A percentile compares a stretch with the other conserved stretches of the same genome.
Conservation (phyloP, 2,329 filamentous ascomycete genomes). For the Clarireedia sp. region DNA sequence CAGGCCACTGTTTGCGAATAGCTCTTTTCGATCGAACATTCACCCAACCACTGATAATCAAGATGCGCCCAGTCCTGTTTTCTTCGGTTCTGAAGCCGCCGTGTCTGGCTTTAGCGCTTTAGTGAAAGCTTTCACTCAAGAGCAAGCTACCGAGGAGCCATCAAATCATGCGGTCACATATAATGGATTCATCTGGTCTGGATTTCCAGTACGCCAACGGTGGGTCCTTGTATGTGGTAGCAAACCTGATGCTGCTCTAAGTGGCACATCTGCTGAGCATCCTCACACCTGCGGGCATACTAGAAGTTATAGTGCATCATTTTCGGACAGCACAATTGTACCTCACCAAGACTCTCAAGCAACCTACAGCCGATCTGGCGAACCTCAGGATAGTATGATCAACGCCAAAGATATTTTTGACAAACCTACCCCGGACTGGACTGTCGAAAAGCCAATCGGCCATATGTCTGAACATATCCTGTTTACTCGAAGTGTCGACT, state of each 20-base stretch:
- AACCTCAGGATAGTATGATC: not conserved
- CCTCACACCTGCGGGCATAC: not conserved
- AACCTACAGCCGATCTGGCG: not conserved
- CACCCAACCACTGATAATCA: not conserved
- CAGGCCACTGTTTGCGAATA: conserved; percentile 55
- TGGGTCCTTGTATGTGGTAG: conserved; percentile 7
- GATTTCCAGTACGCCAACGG: not conserved
- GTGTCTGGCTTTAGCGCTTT: not conserved
- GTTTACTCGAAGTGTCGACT: conserved; percentile 64
- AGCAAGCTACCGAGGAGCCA: not conserved
- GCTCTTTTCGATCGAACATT: conserved; percentile 16
- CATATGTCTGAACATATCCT: conserved; percentile 60
- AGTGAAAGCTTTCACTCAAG: not conserved
- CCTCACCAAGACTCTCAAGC: conserved; percentile 1
- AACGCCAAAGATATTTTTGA: not conserved
- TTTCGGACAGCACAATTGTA: conserved; percentile 4
- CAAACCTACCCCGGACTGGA: not conserved
- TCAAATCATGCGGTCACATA: not conserved
- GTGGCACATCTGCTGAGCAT: conserved; percentile 39
- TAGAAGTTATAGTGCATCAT: not conserved
- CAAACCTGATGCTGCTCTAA: not conserved
- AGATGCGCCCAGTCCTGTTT: not conserved
- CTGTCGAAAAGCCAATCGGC: conserved; percentile 37
- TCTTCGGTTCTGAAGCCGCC: not conserved
- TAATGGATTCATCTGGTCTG: conserved; percentile 3